Evolutionary conservation across 192 early-diverging fungal species (phyloP).

Genomic region (Coemansia sp.): DNA sequence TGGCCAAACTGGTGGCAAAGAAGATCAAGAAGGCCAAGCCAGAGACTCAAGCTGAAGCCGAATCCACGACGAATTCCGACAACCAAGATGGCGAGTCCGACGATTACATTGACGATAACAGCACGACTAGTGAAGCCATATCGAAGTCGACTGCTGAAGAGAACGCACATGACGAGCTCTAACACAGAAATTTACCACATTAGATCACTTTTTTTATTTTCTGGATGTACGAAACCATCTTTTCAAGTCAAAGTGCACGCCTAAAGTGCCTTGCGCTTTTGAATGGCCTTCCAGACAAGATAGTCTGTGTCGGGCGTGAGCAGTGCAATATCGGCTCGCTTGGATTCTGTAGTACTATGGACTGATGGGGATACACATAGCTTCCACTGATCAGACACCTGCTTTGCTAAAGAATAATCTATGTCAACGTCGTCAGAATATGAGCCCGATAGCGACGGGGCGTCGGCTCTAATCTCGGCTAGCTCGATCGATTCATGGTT

Average conservation of each 20-base stretch:
- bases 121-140: neutral
- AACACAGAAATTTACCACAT: neutral
- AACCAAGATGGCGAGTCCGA: conserved; percentile 15
- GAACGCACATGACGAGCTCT: conserved; percentile 35
- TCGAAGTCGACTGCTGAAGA: neutral
- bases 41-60: conserved; percentile 15
- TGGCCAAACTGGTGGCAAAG: conserved; percentile 57
- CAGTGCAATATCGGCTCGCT: conserved; percentile 14
- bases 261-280: neutral
- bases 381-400: conserved; percentile 32
- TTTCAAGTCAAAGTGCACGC: neutral
- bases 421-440: neutral
- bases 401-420: neutral
- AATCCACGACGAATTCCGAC: conserved; percentile 1
- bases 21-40: conserved; percentile 57
- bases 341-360: neutral
- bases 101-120: conserved; percentile 6
- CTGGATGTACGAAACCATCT: neutral
- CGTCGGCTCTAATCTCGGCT: neutral
- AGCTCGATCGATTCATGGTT: neutral
- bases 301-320: conserved; percentile 42
- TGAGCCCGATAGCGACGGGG: neutral
- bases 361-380: conserved; percentile 31
- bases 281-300: conserved; percentile 20
- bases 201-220: neutral